Conservation (phyloP, 257 asterid genomes). For the Parsonsia alboflavescens region DNA sequence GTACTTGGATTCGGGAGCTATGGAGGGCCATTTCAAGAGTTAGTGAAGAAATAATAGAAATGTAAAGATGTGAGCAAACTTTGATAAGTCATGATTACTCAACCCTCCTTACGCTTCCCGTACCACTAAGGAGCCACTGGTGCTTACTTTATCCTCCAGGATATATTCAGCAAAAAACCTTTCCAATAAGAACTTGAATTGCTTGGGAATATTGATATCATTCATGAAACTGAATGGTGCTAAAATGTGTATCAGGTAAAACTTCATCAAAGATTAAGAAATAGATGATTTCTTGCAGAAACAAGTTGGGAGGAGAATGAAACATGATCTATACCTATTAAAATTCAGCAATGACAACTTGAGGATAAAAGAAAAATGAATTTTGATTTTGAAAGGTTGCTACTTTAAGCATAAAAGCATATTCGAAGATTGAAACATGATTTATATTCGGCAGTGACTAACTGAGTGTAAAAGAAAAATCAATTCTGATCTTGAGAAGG, state of each 20-base stretch:
- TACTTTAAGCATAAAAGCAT: too few species aligned
- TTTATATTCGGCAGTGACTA: neutral
- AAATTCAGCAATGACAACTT: neutral
- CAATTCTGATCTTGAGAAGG: neutral
- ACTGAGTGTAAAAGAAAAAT: neutral
- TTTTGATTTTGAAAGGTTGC: neutral
- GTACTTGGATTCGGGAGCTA: neutral
- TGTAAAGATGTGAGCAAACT: neutral
- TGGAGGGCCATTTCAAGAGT: neutral
- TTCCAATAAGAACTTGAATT: neutral
- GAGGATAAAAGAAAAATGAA: neutral
- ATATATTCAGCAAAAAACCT: neutral
- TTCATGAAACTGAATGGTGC: neutral
- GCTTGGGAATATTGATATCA: neutral
- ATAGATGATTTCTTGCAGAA: neutral
- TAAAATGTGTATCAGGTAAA: neutral
- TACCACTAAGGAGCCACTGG: neutral
- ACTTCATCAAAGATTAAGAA: neutral
- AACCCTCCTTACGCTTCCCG: neutral
- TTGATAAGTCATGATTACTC: neutral
- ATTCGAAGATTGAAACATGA: too few species aligned
- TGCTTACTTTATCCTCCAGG: neutral
- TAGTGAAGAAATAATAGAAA: neutral
- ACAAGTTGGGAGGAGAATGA: neutral
- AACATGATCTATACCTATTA: neutral